phyloP scores from a whole-genome alignment of 2,329 filamentous ascomycete species.

The Scorias spongiosa region DNA sequence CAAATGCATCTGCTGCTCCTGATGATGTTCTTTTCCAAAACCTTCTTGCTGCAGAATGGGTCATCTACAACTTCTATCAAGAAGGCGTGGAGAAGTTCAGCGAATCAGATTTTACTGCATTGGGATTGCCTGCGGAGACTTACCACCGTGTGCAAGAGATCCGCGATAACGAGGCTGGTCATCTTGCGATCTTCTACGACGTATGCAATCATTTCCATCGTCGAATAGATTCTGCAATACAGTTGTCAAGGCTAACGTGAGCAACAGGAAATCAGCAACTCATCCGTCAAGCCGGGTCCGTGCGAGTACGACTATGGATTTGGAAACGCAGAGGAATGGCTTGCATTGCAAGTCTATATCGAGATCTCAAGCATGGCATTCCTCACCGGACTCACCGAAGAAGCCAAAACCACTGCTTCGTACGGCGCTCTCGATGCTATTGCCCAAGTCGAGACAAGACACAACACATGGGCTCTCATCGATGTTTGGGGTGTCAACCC shows the following conservation, averaged over 20 bases:
- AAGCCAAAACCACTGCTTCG: too few relatives aligned
- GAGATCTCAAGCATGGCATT: too few relatives aligned
- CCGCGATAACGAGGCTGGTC: conserved; percentile 32
- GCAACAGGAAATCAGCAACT: too few relatives aligned
- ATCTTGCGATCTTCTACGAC: conserved; percentile 30
- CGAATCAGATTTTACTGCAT: conserved; percentile 17
- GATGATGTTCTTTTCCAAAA: conserved; percentile 33
- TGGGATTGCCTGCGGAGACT: conserved; percentile 26
- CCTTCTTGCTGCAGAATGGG: conserved; percentile 30
- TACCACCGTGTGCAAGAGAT: conserved; percentile 27
- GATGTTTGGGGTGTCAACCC: conserved; percentile 26
- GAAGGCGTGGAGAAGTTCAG: conserved; percentile 28
- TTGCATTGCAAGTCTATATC: too few relatives aligned
- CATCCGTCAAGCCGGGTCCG: too few relatives aligned
- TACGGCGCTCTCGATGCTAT: too few relatives aligned
- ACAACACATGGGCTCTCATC: conserved; percentile 16
- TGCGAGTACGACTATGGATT: too few relatives aligned
- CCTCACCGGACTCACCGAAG: too few relatives aligned
- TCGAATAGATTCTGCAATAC: too few relatives aligned
- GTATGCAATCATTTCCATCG: conserved; percentile 27
- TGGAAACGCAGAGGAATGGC: too few relatives aligned
- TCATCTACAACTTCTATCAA: conserved; percentile 32
- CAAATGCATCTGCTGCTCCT: conserved; percentile 17
- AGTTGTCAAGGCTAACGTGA: too few relatives aligned
- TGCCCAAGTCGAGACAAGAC: too few relatives aligned